These are phyloP conservation scores for Trifolium subterraneum DNA, from an alignment of 306 rosid genomes.

Conservation along the genomic window DNA sequence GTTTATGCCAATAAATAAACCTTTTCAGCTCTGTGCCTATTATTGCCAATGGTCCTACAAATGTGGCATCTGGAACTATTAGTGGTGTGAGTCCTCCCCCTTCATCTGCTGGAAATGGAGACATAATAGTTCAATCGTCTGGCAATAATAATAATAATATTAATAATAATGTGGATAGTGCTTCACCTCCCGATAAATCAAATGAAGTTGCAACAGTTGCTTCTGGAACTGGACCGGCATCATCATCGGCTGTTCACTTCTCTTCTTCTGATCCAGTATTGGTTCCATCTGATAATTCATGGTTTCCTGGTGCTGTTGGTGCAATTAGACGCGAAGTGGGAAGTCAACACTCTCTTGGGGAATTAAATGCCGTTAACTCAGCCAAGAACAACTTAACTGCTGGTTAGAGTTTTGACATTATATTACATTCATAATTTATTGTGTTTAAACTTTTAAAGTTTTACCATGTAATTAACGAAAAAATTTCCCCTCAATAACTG, in stretches of 20 bases:
- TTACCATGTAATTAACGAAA: constrained; percentile 35
- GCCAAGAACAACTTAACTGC: constrained; percentile 54
- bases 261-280: constrained; percentile 70
- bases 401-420: constrained; percentile 53
- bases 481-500: constrained; percentile 21
- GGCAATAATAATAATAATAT: constrained; percentile 45
- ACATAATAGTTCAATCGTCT: constrained; percentile 50
- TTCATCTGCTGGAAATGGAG: constrained; percentile 52
- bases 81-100: constrained; percentile 49
- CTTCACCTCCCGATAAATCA: constrained; percentile 51
- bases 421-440: constrained; percentile 23
- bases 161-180: constrained; percentile 49
- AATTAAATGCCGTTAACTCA: constrained; percentile 50
- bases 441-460: constrained; percentile 35
- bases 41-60: constrained; percentile 60
- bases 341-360: constrained; percentile 55
- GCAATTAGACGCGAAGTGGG: constrained; percentile 70
- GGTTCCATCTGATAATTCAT: constrained; percentile 65
- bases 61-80: constrained; percentile 55
- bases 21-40: constrained; percentile 68
- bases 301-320: constrained; percentile 66
- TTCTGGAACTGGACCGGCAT: constrained; percentile 50
- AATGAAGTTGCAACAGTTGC: constrained; percentile 46
- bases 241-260: constrained; percentile 60
- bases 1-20: neutral